phyloP scores from a whole-genome alignment of 208 protist genomes.

The Vickermania spadyakhi region DNA sequence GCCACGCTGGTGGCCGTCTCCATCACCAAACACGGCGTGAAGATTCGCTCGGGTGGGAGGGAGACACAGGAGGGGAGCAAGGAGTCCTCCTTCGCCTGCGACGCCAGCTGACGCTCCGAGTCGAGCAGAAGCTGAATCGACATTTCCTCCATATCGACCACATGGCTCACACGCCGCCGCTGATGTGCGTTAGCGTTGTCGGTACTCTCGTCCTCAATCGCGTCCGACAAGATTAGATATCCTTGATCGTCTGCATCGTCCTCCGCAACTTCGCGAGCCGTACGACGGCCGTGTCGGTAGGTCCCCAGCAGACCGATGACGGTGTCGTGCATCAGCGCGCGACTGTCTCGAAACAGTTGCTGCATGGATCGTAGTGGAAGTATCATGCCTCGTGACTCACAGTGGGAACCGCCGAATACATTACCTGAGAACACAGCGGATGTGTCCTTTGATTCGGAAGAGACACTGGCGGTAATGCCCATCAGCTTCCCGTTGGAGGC shows the following conservation, averaged over 20 bases:
- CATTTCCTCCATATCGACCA: constrained; percentile 2
- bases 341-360: constrained; percentile 29
- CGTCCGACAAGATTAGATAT: not conserved
- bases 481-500: not conserved
- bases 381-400: constrained; percentile 7
- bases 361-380: constrained; percentile 36
- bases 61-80: constrained; percentile 31
- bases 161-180: not conserved
- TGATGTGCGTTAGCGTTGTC: not conserved
- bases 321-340: constrained; percentile 29
- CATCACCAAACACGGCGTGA: constrained; percentile 36
- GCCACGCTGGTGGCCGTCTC: constrained; percentile 53
- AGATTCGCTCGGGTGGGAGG: constrained; percentile 41
- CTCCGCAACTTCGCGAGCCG: not conserved
- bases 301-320: constrained; percentile 17
- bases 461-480: constrained; percentile 5
- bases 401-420: constrained; percentile 1
- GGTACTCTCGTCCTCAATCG: not conserved
- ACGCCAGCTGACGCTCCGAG: constrained; percentile 16
- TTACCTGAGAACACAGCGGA: not conserved
- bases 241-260: not conserved
- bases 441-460: constrained; percentile 1
- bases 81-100: constrained; percentile 10
- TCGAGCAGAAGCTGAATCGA: constrained; percentile 14
- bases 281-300: constrained; percentile 5